A percentile compares a stretch with the other conserved stretches of the same genome.
Conservation (phyloP, 2,329 filamentous ascomycete genomes). For the Colletotrichum sublineola region DNA sequence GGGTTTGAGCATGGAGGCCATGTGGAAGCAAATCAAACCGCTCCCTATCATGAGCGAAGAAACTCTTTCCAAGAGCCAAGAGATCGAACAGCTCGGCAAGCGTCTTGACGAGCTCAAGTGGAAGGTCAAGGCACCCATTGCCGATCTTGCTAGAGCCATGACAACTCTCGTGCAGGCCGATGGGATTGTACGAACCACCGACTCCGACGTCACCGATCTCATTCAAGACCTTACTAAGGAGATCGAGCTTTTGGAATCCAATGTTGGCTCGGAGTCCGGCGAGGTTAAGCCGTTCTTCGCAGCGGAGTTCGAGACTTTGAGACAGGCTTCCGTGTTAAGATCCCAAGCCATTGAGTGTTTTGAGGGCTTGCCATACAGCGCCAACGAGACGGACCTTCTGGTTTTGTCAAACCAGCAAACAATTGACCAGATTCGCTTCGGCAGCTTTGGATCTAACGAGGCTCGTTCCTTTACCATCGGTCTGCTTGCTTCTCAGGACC, state of each 20-base stretch:
- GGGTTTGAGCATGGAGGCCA: conserved; percentile 81
- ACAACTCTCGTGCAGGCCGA: conserved; percentile 69
- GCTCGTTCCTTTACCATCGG: conserved; percentile 35
- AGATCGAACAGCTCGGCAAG: conserved; percentile 68
- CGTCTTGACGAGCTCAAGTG: conserved; percentile 73
- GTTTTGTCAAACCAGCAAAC: conserved; percentile 64
- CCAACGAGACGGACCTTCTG: conserved; percentile 55
- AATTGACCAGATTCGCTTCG: conserved; percentile 57
- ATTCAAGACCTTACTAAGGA: conserved; percentile 64
- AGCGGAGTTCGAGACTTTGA: conserved; percentile 68
- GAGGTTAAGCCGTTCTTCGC: conserved; percentile 64
- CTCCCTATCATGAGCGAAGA: conserved; percentile 62
- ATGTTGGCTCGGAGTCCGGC: conserved; percentile 57
- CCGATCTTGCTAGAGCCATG: conserved; percentile 67
- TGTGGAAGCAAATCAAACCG: conserved; percentile 83
- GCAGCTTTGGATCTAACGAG: conserved; percentile 29
- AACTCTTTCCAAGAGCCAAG: conserved; percentile 60
- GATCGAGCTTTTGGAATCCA: conserved; percentile 64
- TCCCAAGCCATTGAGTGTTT: conserved; percentile 38
- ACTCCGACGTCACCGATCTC: conserved; percentile 59
- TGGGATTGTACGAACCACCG: conserved; percentile 63
- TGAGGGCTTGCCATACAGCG: conserved; percentile 13
- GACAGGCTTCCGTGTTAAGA: conserved; percentile 65
- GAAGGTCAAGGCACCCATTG: conserved; percentile 66
- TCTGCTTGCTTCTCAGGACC: conserved; percentile 33